Conservation (phyloP, 2,329 filamentous ascomycete genomes). For the Penicillium hesseltinei region DNA sequence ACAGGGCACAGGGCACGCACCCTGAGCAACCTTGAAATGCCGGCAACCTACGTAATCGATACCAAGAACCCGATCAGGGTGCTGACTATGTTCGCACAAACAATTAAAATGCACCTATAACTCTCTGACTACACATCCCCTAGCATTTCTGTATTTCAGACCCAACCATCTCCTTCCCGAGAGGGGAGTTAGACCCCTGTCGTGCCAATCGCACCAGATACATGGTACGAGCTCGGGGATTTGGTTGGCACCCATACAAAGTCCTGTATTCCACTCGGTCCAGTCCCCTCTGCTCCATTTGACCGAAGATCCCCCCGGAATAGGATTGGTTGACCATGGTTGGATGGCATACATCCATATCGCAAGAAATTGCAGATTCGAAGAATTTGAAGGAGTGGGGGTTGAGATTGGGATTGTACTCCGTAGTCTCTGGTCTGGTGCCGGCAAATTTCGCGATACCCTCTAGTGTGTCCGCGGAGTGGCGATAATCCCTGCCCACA, state of each 20-base stretch:
- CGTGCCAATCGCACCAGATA: background rate
- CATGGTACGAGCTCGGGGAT: conserved; percentile 5
- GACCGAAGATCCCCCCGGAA: conserved; percentile 12
- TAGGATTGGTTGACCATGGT: conserved; percentile 6
- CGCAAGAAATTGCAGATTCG: background rate
- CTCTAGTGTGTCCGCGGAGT: background rate
- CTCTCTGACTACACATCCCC: background rate
- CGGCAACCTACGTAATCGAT: background rate
- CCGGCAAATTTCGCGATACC: background rate
- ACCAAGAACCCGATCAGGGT: background rate
- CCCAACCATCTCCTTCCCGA: background rate
- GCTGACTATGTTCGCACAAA: background rate
- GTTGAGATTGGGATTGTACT: background rate
- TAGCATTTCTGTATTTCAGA: conserved; percentile 5
- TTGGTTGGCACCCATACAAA: conserved; percentile 6
- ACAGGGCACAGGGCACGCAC: background rate
- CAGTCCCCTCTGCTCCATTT: conserved; percentile 14
- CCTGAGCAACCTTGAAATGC: background rate
- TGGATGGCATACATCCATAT: background rate
- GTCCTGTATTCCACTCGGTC: background rate
- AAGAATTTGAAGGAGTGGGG: background rate
- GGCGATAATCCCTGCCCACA: background rate
- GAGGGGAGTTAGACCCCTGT: conserved; percentile 1
- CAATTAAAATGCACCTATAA: background rate
- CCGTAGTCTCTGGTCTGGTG: background rate